Evolutionary conservation across 768 basidiomycete genomes (phyloP).

Genomic region (Russula compacta): DNA sequence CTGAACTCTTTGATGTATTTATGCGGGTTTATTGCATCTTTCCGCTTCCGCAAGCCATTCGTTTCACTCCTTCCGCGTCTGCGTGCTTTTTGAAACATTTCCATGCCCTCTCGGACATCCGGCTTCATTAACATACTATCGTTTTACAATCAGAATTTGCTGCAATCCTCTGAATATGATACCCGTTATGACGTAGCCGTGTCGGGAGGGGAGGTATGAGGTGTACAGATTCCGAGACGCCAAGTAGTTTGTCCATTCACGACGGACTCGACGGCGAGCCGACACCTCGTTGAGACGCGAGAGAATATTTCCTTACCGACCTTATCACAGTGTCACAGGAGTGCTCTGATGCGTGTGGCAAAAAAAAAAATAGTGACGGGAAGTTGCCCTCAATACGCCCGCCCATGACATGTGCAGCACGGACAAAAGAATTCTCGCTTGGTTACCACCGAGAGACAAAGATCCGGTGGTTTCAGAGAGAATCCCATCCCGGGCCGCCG

Average conservation of each 20-base stretch:
- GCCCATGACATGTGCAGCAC: not conserved
- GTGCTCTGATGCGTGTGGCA: not conserved
- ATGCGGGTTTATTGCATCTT: not conserved
- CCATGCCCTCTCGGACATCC: not conserved
- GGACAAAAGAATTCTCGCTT: not conserved
- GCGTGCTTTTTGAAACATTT: not conserved
- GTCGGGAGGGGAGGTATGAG: not conserved
- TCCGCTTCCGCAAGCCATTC: not conserved
- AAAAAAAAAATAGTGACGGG: not conserved
- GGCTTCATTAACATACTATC: not conserved
- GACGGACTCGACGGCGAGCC: no score
- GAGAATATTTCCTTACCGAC: no score
- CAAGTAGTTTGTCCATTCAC: not conserved
- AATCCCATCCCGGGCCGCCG: no score
- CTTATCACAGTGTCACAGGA: not conserved
- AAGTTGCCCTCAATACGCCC: not conserved
- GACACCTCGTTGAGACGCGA: no score
- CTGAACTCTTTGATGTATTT: not conserved
- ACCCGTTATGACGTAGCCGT: slow-evolving; percentile 1
- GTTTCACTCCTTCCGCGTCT: not conserved
- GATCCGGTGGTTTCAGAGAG: no score
- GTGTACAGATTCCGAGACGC: no score
- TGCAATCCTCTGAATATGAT: slow-evolving; percentile 5
- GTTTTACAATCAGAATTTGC: not conserved
- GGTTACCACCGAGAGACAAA: not conserved